Conservation (phyloP, 2,329 filamentous ascomycete genomes). For the Xylariaceae sp. region DNA sequence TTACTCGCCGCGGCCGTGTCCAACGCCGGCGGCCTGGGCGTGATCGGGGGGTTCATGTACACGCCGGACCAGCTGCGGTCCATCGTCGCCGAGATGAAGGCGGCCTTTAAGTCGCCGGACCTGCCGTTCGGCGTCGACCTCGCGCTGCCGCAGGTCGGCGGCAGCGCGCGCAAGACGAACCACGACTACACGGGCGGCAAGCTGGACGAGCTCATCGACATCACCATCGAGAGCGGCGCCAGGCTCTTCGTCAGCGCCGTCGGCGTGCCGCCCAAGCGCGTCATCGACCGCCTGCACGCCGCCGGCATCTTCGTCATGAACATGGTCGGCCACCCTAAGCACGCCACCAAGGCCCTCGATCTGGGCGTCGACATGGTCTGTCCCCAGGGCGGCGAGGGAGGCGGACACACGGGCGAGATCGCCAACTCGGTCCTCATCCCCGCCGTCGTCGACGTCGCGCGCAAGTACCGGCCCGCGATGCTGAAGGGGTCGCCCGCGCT, state of each 20-base stretch:
- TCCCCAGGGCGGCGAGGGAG: slow-evolving; percentile 91
- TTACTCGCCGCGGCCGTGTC: slow-evolving; percentile 84
- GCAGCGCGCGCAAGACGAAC: slow-evolving; percentile 84
- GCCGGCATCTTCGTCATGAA: slow-evolving; percentile 91
- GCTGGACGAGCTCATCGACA: slow-evolving; percentile 85
- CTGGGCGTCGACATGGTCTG: slow-evolving; percentile 90
- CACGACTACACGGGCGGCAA: slow-evolving; percentile 94
- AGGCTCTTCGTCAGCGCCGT: slow-evolving; percentile 87
- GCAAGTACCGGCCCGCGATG: slow-evolving; percentile 70
- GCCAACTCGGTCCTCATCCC: slow-evolving; percentile 87
- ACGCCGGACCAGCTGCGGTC: slow-evolving; percentile 75
- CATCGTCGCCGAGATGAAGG: slow-evolving; percentile 88
- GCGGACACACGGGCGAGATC: slow-evolving; percentile 90
- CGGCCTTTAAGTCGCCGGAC: slow-evolving; percentile 67
- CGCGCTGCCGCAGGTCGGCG: slow-evolving; percentile 87
- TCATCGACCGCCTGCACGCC: slow-evolving; percentile 79
- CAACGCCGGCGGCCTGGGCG: slow-evolving; percentile 84
- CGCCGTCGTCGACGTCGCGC: slow-evolving; percentile 83
- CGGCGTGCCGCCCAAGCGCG: slow-evolving; percentile 77
- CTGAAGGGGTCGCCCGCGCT: slow-evolving; percentile 73
- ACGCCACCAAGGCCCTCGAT: slow-evolving; percentile 86
- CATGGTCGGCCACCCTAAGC: slow-evolving; percentile 93
- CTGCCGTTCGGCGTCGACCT: slow-evolving; percentile 92
- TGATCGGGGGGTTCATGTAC: slow-evolving; percentile 75
- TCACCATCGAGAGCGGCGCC: slow-evolving; percentile 84